These are phyloP conservation scores for Neospermospora avenae DNA, from an alignment of 2,329 filamentous ascomycete genomes.

Conservation along the genomic window DNA sequence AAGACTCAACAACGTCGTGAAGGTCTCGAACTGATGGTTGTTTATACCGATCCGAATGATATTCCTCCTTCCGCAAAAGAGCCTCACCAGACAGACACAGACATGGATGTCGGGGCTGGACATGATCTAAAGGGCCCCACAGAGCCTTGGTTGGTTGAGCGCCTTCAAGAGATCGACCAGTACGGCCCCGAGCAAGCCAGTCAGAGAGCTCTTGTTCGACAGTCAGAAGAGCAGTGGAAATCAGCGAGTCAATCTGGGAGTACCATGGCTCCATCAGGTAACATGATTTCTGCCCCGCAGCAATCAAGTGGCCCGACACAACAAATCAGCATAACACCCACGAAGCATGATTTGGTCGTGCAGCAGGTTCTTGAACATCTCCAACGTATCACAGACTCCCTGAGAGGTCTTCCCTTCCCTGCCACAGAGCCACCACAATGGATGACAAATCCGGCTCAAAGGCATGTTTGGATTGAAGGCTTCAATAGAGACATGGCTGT, in stretches of 20 bases:
- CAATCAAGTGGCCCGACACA: constrained; percentile 16
- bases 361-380: constrained; percentile 20
- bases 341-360: neutral
- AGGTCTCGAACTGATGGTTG: constrained; percentile 55
- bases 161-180: constrained; percentile 32
- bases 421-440: constrained; percentile 51
- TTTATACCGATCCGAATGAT: constrained; percentile 35
- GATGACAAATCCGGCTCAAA: constrained; percentile 45
- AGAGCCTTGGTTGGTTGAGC: constrained; percentile 29
- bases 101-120: constrained; percentile 14
- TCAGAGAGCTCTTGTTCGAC: constrained; percentile 22
- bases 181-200: constrained; percentile 31
- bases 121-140: constrained; percentile 25
- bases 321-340: neutral
- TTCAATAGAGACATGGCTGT: constrained; percentile 40
- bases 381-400: constrained; percentile 32
- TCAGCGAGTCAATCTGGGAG: neutral
- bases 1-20: constrained; percentile 55
- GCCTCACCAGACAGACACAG: constrained; percentile 19
- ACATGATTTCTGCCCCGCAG: constrained; percentile 19
- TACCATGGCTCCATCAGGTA: constrained; percentile 9
- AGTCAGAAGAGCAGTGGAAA: constrained; percentile 20
- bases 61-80: constrained; percentile 36
- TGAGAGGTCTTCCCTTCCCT: constrained; percentile 48
- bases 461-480: constrained; percentile 51